Conservation (phyloP, 176 grass and related monocot genomes). For the Rhynchospora tenuis region DNA sequence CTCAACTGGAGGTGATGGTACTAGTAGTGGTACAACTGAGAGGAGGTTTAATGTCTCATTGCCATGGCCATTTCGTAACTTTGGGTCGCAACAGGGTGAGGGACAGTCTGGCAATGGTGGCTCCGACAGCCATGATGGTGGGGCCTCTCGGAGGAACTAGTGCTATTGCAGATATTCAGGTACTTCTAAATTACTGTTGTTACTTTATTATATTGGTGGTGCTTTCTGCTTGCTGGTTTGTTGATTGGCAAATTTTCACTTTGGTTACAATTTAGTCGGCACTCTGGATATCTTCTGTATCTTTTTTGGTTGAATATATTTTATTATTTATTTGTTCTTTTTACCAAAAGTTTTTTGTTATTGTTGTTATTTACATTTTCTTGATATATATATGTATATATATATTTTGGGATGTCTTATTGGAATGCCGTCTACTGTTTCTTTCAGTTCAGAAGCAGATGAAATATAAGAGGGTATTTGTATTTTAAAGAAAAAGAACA, state of each 20-base stretch:
- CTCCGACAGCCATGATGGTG: conserved; percentile 47
- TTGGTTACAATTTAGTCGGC: neutral
- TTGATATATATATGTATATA: neutral
- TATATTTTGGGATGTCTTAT: neutral
- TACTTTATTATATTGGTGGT: neutral
- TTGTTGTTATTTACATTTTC: neutral
- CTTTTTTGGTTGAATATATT: neutral
- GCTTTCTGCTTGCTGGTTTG: neutral
- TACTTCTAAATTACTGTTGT: neutral
- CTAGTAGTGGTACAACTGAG: conserved; percentile 25
- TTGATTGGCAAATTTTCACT: neutral
- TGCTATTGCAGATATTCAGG: conserved; percentile 16
- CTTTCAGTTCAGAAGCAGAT: neutral
- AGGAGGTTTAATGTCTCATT: conserved; percentile 59
- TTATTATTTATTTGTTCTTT: neutral
- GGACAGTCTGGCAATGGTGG: conserved; percentile 36
- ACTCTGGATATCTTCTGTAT: neutral
- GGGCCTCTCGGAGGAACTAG: conserved; percentile 22
- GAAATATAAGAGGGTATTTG: neutral
- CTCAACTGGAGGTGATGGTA: conserved; percentile 11
- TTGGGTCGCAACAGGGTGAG: conserved; percentile 39
- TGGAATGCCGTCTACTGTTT: neutral
- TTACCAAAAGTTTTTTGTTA: neutral
- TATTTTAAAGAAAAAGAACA: neutral
- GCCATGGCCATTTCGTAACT: conserved; percentile 63